These are phyloP conservation scores for Gnetum montanum DNA, from an alignment of 75 land plant species.

Conservation along the genomic window DNA sequence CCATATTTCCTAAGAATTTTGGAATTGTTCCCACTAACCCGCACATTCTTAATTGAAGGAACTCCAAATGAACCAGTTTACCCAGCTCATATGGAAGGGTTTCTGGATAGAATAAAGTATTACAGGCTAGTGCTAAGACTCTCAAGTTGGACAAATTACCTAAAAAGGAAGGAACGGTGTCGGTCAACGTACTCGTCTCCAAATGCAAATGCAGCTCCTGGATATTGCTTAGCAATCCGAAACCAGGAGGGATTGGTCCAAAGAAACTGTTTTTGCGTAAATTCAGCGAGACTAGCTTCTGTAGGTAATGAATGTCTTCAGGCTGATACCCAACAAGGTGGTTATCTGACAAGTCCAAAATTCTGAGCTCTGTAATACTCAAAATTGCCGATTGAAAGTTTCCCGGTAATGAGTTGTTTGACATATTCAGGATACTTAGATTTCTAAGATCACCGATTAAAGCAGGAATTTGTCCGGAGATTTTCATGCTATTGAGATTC, in stretches of 20 bases:
- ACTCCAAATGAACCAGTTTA: slow-evolving; percentile 27
- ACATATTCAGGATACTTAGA: too few species aligned
- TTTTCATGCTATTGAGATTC: too few species aligned
- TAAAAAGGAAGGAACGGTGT: slow-evolving; percentile 41
- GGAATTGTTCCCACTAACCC: slow-evolving; percentile 56
- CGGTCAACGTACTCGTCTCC: slow-evolving; percentile 33
- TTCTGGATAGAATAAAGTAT: slow-evolving; percentile 22
- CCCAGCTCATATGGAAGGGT: slow-evolving; percentile 33
- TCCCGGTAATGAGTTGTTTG: too few species aligned
- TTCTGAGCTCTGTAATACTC: too few species aligned
- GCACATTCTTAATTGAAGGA: slow-evolving; percentile 18
- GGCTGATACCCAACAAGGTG: slow-evolving; percentile 50
- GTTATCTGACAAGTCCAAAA: slow-evolving; percentile 40
- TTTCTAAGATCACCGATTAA: too few species aligned
- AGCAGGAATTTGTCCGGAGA: too few species aligned
- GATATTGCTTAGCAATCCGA: slow-evolving; percentile 26
- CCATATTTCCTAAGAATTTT: slow-evolving; percentile 12
- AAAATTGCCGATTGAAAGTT: too few species aligned
- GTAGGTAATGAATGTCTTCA: slow-evolving; percentile 30
- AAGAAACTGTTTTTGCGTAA: slow-evolving; percentile 31
- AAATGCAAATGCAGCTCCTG: slow-evolving; percentile 18
- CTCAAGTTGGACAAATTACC: slow-evolving; percentile 35
- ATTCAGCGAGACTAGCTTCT: slow-evolving; percentile 10
- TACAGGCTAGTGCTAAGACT: slow-evolving; percentile 26
- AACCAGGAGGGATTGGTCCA: slow-evolving; percentile 37